phyloP scores from a whole-genome alignment of 225 moss, liverwort and hornwort genomes.

The Marchantia paleacea region DNA sequence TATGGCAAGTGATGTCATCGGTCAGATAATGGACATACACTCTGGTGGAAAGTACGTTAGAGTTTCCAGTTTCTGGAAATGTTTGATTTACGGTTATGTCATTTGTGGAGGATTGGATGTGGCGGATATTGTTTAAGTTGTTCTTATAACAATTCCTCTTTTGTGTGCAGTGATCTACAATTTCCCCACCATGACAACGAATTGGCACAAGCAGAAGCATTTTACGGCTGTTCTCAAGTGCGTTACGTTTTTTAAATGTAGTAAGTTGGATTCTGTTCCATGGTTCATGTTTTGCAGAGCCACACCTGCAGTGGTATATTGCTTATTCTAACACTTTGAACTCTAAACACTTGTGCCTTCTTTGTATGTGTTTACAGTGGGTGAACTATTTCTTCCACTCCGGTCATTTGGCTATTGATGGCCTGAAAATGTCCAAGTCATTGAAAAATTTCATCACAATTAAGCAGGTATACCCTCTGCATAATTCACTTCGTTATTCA shows the following conservation, averaged over 20 bases:
- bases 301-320: not conserved
- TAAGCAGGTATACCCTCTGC: slow-evolving; percentile 53
- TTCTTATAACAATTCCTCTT: not conserved
- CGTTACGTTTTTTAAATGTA: not conserved
- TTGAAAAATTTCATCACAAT: slow-evolving; percentile 95
- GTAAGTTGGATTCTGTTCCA: not conserved
- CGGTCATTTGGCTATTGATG: slow-evolving; percentile 92
- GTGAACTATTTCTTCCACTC: slow-evolving; percentile 95
- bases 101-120: not conserved
- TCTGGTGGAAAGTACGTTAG: slow-evolving; percentile 92
- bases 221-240: slow-evolving; percentile 72
- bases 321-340: not conserved
- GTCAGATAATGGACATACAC: slow-evolving; percentile 75
- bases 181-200: slow-evolving; percentile 98
- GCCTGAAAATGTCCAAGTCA: slow-evolving; percentile 98
- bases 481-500: not conserved
- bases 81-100: not conserved
- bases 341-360: not conserved
- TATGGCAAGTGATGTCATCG: slow-evolving; percentile 91
- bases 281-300: not conserved
- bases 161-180: slow-evolving; percentile 65
- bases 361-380: slow-evolving; percentile 54
- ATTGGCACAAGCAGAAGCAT: slow-evolving; percentile 91
- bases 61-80: not conserved
- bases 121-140: not conserved